Evolutionary conservation across 768 basidiomycete species (phyloP).

Genomic region (Mycena belliarum): DNA sequence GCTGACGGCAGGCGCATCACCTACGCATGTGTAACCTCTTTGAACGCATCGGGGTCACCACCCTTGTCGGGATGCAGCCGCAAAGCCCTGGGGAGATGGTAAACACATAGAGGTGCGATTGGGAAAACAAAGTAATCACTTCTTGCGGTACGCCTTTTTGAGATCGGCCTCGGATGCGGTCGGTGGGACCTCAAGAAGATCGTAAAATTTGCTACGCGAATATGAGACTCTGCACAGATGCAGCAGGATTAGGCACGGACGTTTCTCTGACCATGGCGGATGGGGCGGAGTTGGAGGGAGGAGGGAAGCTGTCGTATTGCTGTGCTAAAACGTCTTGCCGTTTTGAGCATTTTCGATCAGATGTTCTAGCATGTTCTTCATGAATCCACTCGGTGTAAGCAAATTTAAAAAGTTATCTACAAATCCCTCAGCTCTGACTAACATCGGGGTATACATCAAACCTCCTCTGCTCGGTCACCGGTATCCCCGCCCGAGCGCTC

Average conservation of each 20-base stretch:
- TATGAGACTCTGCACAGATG: constrained; percentile 6
- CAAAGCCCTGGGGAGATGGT: constrained; percentile 57
- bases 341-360: constrained; percentile 7
- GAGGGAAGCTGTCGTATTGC: constrained; percentile 11
- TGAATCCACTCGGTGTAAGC: not conserved
- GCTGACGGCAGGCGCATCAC: constrained; percentile 32
- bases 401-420: not conserved
- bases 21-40: constrained; percentile 94
- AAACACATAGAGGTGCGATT: constrained; percentile 7
- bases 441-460: constrained; percentile 93
- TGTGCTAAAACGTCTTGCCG: not conserved
- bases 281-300: constrained; percentile 12
- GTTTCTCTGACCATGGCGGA: constrained; percentile 68
- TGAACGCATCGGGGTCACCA: constrained; percentile 95
- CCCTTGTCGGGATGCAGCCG: constrained; percentile 92
- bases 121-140: constrained; percentile 43
- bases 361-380: not conserved
- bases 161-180: constrained; percentile 81
- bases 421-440: constrained; percentile 29
- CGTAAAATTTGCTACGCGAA: constrained; percentile 77
- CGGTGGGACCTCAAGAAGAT: constrained; percentile 84
- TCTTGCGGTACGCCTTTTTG: constrained; percentile 96
- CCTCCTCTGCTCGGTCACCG: constrained; percentile 87
- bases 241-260: constrained; percentile 36
- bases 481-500: constrained; percentile 78